Percentiles rank a stretch among this genome's conserved stretches.
Evolutionary conservation across 441 rosid genomes (phyloP).

Genomic region (Gossypium gossypioides): DNA sequence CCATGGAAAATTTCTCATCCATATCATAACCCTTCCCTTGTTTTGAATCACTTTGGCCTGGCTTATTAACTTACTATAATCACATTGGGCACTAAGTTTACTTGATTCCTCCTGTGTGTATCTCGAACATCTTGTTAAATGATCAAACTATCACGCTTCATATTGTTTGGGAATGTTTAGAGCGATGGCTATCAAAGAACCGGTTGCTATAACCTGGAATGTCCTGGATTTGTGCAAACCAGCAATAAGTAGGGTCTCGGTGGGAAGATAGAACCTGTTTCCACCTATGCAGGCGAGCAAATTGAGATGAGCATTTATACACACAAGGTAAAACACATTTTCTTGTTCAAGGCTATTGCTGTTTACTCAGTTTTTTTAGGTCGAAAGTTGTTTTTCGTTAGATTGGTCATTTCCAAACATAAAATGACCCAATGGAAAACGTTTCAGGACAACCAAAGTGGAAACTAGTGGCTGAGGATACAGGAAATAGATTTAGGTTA

Average conservation of each 20-base stretch:
- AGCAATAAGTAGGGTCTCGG: background rate
- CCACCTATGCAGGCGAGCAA: slow-evolving; percentile 18
- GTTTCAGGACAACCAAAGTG: slow-evolving; percentile 13
- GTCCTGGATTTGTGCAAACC: slow-evolving; percentile 30
- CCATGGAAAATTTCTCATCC: background rate
- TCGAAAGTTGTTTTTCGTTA: background rate
- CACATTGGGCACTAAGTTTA: slow-evolving; percentile 20
- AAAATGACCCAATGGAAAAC: background rate
- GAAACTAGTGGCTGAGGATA: slow-evolving; percentile 23
- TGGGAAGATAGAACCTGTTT: background rate
- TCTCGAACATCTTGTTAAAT: background rate
- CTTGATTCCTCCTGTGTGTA: background rate
- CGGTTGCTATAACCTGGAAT: slow-evolving; percentile 24
- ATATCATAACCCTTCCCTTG: background rate
- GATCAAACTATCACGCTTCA: background rate
- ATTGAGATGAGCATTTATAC: background rate
- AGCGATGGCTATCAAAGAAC: background rate
- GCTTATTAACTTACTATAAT: background rate
- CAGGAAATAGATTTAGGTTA: slow-evolving; percentile 15
- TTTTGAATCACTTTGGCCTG: background rate
- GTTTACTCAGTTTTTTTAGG: background rate
- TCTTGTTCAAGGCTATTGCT: background rate
- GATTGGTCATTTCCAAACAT: background rate
- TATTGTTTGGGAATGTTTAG: background rate
- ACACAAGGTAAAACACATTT: slow-evolving; percentile 5